phyloP scores from a whole-genome alignment of 2,329 filamentous ascomycete species.

The Capronia epimyces region DNA sequence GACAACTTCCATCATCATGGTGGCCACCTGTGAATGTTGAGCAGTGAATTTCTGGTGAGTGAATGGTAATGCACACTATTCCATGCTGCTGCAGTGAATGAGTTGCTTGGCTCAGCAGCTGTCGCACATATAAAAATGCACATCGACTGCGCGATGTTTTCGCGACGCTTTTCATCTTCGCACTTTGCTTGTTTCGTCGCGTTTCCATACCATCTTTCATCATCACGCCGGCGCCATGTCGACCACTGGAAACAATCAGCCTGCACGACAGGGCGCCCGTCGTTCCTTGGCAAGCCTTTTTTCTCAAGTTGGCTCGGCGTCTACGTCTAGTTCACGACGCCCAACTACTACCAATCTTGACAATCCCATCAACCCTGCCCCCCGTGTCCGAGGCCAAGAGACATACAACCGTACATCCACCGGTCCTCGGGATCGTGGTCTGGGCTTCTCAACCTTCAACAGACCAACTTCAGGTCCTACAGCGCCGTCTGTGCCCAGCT shows the following conservation, averaged over 20 bases:
- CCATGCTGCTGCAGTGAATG: background rate
- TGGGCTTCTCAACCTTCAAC: background rate
- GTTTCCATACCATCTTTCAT: background rate
- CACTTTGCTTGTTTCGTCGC: background rate
- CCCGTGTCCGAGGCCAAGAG: slow-evolving; percentile 1
- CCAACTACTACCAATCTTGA: slow-evolving; percentile 7
- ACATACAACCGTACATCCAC: background rate
- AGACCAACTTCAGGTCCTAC: background rate
- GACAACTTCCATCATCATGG: background rate
- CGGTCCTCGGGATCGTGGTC: background rate
- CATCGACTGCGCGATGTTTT: background rate
- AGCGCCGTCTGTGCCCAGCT: background rate
- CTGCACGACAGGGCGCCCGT: background rate
- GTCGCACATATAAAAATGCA: background rate
- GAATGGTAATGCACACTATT: background rate
- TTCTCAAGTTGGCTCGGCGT: background rate
- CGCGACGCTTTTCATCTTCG: background rate
- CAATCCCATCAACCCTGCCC: slow-evolving; percentile 1
- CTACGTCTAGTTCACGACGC: background rate
- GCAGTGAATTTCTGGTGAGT: background rate
- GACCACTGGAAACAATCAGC: background rate
- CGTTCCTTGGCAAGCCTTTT: background rate
- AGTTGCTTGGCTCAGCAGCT: background rate
- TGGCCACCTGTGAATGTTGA: background rate
- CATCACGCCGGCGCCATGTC: background rate